phyloP scores from a whole-genome alignment of 148 eudicot genomes.

The Diospyros kaki region DNA sequence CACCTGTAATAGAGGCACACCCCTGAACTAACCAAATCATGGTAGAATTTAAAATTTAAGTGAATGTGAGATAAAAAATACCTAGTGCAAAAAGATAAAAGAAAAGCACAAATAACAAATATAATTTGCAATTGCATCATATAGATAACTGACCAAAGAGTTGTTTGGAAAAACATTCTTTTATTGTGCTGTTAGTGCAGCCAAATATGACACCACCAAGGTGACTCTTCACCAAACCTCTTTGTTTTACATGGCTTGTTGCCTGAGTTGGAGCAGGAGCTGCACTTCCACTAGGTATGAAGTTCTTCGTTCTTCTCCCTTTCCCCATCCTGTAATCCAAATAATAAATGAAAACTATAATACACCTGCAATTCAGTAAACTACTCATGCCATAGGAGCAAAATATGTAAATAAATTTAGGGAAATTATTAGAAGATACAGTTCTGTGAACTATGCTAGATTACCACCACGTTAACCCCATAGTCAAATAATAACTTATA shows the following conservation, averaged over 20 bases:
- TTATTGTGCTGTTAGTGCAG: conserved; percentile 50
- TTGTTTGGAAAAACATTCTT: conserved; percentile 69
- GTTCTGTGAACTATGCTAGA: no score
- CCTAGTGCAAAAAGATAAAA: neutral
- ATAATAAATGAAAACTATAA: conserved; percentile 9
- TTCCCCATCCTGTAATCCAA: conserved; percentile 40
- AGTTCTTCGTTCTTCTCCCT: conserved; percentile 27
- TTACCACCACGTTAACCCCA: no score
- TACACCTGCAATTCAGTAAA: no score
- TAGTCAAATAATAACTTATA: no score
- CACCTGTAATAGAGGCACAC: neutral
- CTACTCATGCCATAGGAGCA: no score
- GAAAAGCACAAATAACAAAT: neutral
- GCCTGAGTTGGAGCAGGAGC: conserved; percentile 9
- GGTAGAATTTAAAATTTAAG: neutral
- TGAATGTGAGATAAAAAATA: neutral
- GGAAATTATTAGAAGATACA: no score
- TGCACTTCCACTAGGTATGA: conserved; percentile 12
- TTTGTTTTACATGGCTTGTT: conserved; percentile 1
- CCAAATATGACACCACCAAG: conserved; percentile 88
- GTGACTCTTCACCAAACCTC: conserved; percentile 49
- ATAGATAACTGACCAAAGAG: conserved; percentile 63
- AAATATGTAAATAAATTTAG: no score
- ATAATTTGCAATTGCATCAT: neutral
- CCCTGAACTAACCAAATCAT: neutral